Evolutionary conservation across 2,329 filamentous ascomycete species (phyloP), one percentile per base, ranked within the genome.

Genomic region (Ophiostoma tasmaniense): DNA sequence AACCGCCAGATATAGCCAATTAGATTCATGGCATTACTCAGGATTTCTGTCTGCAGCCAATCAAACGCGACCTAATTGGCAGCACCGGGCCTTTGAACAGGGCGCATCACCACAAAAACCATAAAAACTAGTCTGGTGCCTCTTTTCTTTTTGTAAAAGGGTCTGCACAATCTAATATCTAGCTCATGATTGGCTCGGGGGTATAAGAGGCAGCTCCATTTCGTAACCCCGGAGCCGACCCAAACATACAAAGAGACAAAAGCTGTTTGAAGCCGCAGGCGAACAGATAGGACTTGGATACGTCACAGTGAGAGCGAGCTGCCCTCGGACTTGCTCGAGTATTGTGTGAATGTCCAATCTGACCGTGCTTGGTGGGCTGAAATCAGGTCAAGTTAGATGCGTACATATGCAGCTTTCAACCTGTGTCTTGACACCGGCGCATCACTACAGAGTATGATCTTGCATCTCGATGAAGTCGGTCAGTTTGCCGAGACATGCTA

Each of bases 41-140:
- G 20, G 3, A 13, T 14, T 6, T 22, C 1, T 25, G 1, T 6
- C 8, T 22, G 30, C n/a, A 20, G 8, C 61, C 61, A 64, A 64
- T 64, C 61, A 64, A 20, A 64, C 3, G 14, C 3, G 30, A 5
- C 35, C 52, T 64, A 66, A 68, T 68, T 64, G n/a, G 33, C 30
- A 64, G 33, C 33, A 64, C 8, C 30, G 30, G 61, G 14, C 33
- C 17, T 37, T n/a, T 8, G 33, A 7, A 4, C 30, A 4, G 52
- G 68, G 55, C 39, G 28, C 67, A 67, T 69, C 68, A 20, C 64
- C 67, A 68, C n/a, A 64, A 66, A 33, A n/a, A 50, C 50, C 55
- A 61, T 55, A 25, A 55, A 55, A 62, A 62, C 28, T 62, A n/a
- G 28, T 33, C 28, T 62, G 4, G 59, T n/a, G 28, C 28, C 59